These are phyloP conservation scores for Neophaeococcomyces mojaviensis DNA, from an alignment of 2,329 filamentous ascomycete genomes.

Conservation along the genomic window DNA sequence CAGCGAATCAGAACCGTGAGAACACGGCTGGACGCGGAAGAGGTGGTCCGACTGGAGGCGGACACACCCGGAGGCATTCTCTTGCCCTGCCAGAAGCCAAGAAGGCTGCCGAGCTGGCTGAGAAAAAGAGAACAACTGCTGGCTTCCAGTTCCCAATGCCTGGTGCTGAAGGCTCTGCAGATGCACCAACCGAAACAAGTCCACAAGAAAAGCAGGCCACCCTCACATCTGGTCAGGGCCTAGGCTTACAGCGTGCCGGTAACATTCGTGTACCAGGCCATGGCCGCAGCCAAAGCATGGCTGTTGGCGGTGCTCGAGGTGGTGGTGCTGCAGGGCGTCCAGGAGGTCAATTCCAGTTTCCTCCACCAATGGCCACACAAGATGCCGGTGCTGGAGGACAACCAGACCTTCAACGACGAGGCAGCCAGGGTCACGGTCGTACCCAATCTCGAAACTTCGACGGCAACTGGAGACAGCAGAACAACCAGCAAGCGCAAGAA, in stretches of 20 bases:
- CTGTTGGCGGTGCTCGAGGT: slow-evolving; percentile 59
- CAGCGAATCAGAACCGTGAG: slow-evolving; percentile 62
- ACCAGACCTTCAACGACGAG: slow-evolving; percentile 66
- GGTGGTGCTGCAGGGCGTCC: slow-evolving; percentile 52
- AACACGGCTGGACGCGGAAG: slow-evolving; percentile 66
- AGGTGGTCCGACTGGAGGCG: slow-evolving; percentile 61
- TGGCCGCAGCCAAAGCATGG: slow-evolving; percentile 43
- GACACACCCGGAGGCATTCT: slow-evolving; percentile 90
- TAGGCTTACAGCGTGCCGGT: slow-evolving; percentile 59
- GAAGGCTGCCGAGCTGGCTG: slow-evolving; percentile 91
- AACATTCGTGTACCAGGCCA: slow-evolving; percentile 80
- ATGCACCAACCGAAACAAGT: slow-evolving; percentile 43
- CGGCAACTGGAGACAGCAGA: slow-evolving; percentile 90
- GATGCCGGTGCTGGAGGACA: slow-evolving; percentile 42
- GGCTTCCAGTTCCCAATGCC: slow-evolving; percentile 91
- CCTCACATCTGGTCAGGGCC: slow-evolving; percentile 54
- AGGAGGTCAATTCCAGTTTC: slow-evolving; percentile 63
- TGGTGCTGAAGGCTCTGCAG: slow-evolving; percentile 49
- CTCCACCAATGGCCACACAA: slow-evolving; percentile 44
- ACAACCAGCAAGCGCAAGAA: slow-evolving; percentile 37
- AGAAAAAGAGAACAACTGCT: slow-evolving; percentile 90
- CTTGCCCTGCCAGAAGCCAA: slow-evolving; percentile 91
- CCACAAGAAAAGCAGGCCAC: slow-evolving; percentile 30
- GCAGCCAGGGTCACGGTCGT: slow-evolving; percentile 66
- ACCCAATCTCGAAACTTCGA: slow-evolving; percentile 91